These are phyloP conservation scores for Cymbidium sinense DNA, from an alignment of 106 monocot species.

Conservation along the genomic window DNA sequence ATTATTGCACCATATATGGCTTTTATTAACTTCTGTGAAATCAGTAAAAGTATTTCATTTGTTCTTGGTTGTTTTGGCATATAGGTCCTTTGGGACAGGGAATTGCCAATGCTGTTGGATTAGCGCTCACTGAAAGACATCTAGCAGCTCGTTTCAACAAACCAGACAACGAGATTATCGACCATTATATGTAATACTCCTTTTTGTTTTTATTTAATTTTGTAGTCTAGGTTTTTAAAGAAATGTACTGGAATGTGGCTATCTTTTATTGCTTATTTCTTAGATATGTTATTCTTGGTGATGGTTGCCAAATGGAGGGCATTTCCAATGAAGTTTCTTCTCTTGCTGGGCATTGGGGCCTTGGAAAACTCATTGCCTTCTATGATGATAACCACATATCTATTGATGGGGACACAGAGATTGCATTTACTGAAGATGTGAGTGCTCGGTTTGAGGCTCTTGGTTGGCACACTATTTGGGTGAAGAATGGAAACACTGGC, in stretches of 20 bases:
- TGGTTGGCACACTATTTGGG: conserved; percentile 99
- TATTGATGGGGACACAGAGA: conserved; percentile 95
- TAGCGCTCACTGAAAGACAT: conserved; percentile 64
- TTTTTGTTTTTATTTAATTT: background rate
- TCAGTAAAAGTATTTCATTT: background rate
- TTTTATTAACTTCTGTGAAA: background rate
- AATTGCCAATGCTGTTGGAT: conserved; percentile 62
- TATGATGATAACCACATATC: conserved; percentile 99
- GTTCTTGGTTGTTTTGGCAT: too few relatives aligned
- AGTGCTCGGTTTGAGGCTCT: conserved; percentile 86
- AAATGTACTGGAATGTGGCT: background rate
- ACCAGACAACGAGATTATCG: conserved; percentile 60
- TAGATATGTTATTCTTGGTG: conserved; percentile 62
- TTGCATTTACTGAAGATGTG: conserved; percentile 95
- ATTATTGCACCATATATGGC: background rate
- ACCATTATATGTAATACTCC: conserved; percentile 53
- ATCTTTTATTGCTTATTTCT: background rate
- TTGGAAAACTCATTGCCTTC: conserved; percentile 90
- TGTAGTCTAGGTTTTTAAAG: too few relatives aligned
- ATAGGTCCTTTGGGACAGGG: conserved; percentile 76
- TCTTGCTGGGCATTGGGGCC: conserved; percentile 89
- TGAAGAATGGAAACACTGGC: conserved; percentile 85
- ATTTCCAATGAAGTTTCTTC: conserved; percentile 82
- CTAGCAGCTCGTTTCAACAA: conserved; percentile 75
- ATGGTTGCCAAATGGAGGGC: conserved; percentile 77